Evolutionary conservation across 202 grass and related monocot genomes (phyloP).

Genomic region (Zoysia matrella): DNA sequence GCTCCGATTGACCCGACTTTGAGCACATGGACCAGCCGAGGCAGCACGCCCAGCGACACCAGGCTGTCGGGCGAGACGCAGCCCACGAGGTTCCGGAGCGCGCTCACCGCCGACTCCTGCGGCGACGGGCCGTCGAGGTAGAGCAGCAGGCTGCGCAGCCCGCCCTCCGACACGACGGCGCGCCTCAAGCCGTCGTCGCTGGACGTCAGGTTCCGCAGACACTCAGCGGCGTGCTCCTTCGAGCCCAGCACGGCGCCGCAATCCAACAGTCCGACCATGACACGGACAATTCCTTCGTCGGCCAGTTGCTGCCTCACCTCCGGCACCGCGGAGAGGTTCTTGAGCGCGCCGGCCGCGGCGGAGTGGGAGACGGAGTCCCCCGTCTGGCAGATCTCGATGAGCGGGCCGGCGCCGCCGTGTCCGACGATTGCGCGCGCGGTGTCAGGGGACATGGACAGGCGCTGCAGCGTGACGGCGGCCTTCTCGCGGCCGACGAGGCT

Average conservation of each 20-base stretch:
- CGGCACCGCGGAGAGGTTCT: conserved; percentile 72
- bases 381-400: conserved; percentile 75
- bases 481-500: conserved; percentile 77
- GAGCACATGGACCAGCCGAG: conserved; percentile 71
- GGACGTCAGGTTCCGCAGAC: conserved; percentile 76
- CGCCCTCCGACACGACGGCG: conserved; percentile 70
- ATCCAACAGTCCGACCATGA: conserved; percentile 70
- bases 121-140: conserved; percentile 71
- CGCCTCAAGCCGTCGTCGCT: conserved; percentile 59
- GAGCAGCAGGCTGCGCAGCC: conserved; percentile 62
- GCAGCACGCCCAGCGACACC: conserved; percentile 67
- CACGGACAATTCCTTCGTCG: conserved; percentile 65
- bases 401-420: conserved; percentile 70
- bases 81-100: conserved; percentile 70
- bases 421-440: conserved; percentile 60
- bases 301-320: conserved; percentile 67
- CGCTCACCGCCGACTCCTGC: conserved; percentile 63
- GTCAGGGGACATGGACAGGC: conserved; percentile 63
- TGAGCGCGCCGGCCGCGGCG: conserved; percentile 73
- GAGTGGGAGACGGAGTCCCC: conserved; percentile 69
- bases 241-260: conserved; percentile 53
- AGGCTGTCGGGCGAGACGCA: conserved; percentile 52
- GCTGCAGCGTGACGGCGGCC: conserved; percentile 70
- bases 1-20: conserved; percentile 62
- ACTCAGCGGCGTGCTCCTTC: conserved; percentile 87